Percentiles rank a stretch among this genome's conserved stretches.
phyloP scores from a whole-genome alignment of 2,329 filamentous ascomycete species.

The Atkinsonella texensis region DNA sequence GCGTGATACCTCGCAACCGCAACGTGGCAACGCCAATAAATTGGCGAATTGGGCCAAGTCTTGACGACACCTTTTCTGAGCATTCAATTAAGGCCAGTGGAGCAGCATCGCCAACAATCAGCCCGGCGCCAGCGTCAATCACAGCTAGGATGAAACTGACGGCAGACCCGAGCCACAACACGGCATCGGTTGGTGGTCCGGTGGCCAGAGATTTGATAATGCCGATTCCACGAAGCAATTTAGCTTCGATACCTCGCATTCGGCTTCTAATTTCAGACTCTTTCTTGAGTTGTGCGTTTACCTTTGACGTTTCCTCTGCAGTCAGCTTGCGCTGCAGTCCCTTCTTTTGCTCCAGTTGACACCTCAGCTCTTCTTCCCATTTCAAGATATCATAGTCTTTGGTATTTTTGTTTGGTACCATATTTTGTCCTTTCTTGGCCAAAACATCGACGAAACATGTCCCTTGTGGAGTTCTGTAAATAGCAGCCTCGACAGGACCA shows the following conservation, averaged over 20 bases:
- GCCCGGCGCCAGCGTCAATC: constrained; percentile 68
- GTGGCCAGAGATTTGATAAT: constrained; percentile 72
- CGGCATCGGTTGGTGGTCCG: constrained; percentile 80
- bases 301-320: constrained; percentile 76
- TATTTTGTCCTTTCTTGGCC: constrained; percentile 62
- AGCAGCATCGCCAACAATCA: constrained; percentile 70
- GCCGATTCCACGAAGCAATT: constrained; percentile 70
- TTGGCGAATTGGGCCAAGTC: constrained; percentile 63
- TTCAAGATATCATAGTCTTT: constrained; percentile 95
- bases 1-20: constrained; percentile 61
- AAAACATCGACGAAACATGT: constrained; percentile 84
- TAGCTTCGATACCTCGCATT: constrained; percentile 58
- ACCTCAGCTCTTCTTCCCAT: constrained; percentile 88
- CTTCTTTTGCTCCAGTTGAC: constrained; percentile 85
- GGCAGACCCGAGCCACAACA: constrained; percentile 76
- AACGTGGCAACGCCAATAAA: constrained; percentile 85
- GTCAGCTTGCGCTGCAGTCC: constrained; percentile 85
- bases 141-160: constrained; percentile 60
- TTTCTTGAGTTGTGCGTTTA: constrained; percentile 82
- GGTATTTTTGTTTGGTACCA: constrained; percentile 69
- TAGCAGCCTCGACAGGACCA: constrained; percentile 81
- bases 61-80: constrained; percentile 58
- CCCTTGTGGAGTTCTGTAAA: constrained; percentile 82
- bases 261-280: constrained; percentile 66
- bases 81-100: constrained; percentile 70